These are phyloP conservation scores for Phytopythium sindhum DNA, from an alignment of 352 stramenopile genomes.

Conservation along the genomic window DNA sequence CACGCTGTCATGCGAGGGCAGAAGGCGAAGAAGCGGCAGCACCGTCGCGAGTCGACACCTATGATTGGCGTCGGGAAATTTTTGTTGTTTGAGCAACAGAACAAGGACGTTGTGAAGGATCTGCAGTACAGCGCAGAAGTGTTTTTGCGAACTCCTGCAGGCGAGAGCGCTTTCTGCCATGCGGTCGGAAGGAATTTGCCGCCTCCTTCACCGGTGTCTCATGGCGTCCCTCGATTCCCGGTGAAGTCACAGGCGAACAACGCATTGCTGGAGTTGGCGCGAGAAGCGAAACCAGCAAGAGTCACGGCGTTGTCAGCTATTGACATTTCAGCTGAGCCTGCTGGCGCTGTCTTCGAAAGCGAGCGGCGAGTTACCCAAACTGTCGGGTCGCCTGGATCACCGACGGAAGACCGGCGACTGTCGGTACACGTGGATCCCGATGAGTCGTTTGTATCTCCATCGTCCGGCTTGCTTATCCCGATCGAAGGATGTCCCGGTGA, in stretches of 20 bases:
- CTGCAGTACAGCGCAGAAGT: slow-evolving; percentile 87
- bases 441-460: slow-evolving; percentile 39
- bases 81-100: slow-evolving; percentile 86
- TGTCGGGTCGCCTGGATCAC: neutral
- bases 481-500: slow-evolving; percentile 72
- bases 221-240: slow-evolving; percentile 7
- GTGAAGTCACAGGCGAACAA: neutral
- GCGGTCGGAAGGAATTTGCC: slow-evolving; percentile 53
- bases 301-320: slow-evolving; percentile 2
- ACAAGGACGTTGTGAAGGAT: slow-evolving; percentile 90
- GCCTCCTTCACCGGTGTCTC: slow-evolving; percentile 33
- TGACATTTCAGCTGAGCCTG: slow-evolving; percentile 2
- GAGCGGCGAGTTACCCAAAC: neutral
- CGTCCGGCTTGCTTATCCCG: slow-evolving; percentile 58
- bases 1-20: slow-evolving; percentile 38
- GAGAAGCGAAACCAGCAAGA: slow-evolving; percentile 4
- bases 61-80: slow-evolving; percentile 76
- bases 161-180: slow-evolving; percentile 73
- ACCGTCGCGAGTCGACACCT: slow-evolving; percentile 67
- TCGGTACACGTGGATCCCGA: slow-evolving; percentile 22
- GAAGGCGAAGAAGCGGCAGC: slow-evolving; percentile 66
- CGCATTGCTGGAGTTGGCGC: neutral
- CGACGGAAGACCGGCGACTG: neutral
- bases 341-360: neutral
- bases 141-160: slow-evolving; percentile 60